Conservation (phyloP, 2,329 filamentous ascomycete species). For the Raffaelea deltoideospora region DNA sequence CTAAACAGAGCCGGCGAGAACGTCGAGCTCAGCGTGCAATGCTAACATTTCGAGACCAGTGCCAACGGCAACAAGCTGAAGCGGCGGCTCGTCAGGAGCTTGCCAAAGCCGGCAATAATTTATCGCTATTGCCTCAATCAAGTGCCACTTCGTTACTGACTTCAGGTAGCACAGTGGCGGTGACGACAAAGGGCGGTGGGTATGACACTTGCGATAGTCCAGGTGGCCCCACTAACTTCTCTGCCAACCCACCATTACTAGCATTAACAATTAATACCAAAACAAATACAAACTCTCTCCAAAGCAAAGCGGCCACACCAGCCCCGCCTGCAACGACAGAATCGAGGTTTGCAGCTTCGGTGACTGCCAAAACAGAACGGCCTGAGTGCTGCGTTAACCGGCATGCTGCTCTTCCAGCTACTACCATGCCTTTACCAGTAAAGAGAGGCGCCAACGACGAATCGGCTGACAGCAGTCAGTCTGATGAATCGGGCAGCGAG, state of each 20-base stretch:
- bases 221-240: conserved; percentile 2
- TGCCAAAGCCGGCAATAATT: background rate
- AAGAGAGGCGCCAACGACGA: too few relatives aligned
- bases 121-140: too few relatives aligned
- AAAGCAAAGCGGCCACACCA: background rate
- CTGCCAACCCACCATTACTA: background rate
- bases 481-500: conserved; percentile 4
- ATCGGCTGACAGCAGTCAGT: conserved; percentile 7
- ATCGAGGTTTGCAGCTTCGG: too few relatives aligned
- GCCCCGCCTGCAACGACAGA: background rate
- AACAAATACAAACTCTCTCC: background rate
- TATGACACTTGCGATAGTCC: too few relatives aligned
- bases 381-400: too few relatives aligned
- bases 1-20: conserved; percentile 6
- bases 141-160: too few relatives aligned
- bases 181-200: too few relatives aligned
- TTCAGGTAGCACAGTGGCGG: too few relatives aligned
- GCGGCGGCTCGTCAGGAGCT: conserved; percentile 4
- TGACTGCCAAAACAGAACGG: too few relatives aligned
- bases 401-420: background rate
- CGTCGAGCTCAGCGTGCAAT: conserved; percentile 9
- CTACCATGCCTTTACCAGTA: too few relatives aligned
- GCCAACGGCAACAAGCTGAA: conserved; percentile 6
- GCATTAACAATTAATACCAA: background rate
- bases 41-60: conserved; percentile 8